Evolutionary conservation across 2,329 filamentous ascomycete genomes (phyloP), one percentile per base, ranked within the genome.

Genomic region (Fusarium sp.): DNA sequence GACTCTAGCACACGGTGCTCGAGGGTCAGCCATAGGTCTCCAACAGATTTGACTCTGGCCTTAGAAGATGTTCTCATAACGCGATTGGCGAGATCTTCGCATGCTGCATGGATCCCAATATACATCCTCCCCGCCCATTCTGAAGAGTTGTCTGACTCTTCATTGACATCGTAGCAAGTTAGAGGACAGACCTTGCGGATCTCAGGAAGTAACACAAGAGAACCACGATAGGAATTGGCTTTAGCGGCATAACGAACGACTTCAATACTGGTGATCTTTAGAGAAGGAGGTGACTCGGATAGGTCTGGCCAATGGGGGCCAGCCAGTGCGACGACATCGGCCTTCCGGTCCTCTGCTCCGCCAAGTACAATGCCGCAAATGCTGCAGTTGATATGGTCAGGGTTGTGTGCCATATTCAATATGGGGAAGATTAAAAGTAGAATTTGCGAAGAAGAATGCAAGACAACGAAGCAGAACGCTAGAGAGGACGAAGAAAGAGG

Each of bases 291-390:
- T 15, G 17, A 4, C 3, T 12, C 5, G 7, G 3, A 18, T 5
- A 10, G 17, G 7, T 33, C 15, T 18, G 65, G 55, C 65, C 62
- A 68, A 22, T 67, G 50, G 2, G 62, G 54, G 3, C 55, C 65
- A 11, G 20, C 11, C 33, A 67, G 46, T 11, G 18, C 65, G 25
- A 67, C 20, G 4, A 27, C 17, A 4, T 67, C 22, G 6, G 13
- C 31, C 4, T 18, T 22, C 60, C 53, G 53, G 5, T 41, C n/a
- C 7, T 29, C 25, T 3, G 14, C 17, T 20, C 27, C 17, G 1
- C 36, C 11, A 17, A 70, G 53, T 3, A 18, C 3, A 13, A 70
- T 15, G 42, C 60, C 61, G 6, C 68, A 70, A 33, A 70, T 65
- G 2, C 45, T 52, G 20, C 67, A 69, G 12, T 29, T 25, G 25